Conservation (phyloP, 202 grass and related monocot genomes). For the Setaria viridis region DNA sequence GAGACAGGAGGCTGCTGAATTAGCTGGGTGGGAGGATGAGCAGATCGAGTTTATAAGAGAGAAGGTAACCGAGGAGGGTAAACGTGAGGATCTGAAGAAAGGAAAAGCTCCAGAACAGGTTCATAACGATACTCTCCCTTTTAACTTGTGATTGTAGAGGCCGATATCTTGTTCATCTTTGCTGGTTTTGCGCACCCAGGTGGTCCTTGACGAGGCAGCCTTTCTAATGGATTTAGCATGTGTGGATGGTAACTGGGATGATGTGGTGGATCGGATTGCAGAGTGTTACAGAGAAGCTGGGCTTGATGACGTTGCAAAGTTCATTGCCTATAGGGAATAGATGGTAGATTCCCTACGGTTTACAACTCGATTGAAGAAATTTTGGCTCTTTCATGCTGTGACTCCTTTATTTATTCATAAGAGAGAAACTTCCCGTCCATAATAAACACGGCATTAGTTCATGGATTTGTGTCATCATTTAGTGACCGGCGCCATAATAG, state of each 20-base stretch:
- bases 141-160: background rate
- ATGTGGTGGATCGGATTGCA: constrained; percentile 73
- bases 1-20: constrained; percentile 82
- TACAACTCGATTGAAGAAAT: background rate
- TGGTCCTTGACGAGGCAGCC: constrained; percentile 88
- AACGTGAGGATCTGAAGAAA: constrained; percentile 87
- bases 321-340: constrained; percentile 78
- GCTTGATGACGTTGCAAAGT: constrained; percentile 76
- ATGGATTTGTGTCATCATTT: background rate
- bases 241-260: constrained; percentile 84
- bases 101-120: constrained; percentile 96
- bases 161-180: background rate
- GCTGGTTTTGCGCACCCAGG: constrained; percentile 43
- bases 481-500: background rate
- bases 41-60: constrained; percentile 94
- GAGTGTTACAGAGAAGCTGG: constrained; percentile 83
- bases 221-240: constrained; percentile 92
- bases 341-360: background rate
- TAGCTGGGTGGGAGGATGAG: constrained; percentile 98
- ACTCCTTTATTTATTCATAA: background rate
- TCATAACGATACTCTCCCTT: background rate
- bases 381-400: background rate
- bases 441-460: background rate
- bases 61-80: constrained; percentile 86
- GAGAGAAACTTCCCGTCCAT: background rate